Evolutionary conservation across 176 grass and related monocot genomes (phyloP).

Genomic region (Eragrostis curvula): DNA sequence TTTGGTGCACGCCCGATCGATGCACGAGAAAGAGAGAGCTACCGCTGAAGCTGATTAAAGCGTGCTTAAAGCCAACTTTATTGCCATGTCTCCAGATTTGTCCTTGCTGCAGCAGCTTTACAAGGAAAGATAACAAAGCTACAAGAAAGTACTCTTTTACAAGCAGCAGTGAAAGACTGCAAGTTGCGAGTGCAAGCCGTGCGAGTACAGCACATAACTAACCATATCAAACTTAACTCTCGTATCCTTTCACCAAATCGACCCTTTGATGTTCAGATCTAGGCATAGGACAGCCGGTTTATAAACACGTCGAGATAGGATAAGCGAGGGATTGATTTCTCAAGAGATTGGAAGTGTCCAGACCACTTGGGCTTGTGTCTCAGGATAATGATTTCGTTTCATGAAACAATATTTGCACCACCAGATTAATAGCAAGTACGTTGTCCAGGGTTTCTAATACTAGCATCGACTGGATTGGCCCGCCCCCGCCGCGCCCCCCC

Average conservation of each 20-base stretch:
- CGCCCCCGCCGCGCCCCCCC: too few species aligned
- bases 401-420: neutral
- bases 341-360: constrained; percentile 16
- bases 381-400: neutral
- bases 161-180: constrained; percentile 10
- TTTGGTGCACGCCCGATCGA: constrained; percentile 8
- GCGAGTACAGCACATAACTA: constrained; percentile 31
- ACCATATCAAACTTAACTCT: neutral
- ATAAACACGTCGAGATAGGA: neutral
- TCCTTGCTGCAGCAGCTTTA: constrained; percentile 27
- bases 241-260: constrained; percentile 25
- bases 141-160: neutral
- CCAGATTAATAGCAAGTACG: neutral
- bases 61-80: constrained; percentile 44
- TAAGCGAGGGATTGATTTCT: neutral
- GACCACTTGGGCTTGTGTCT: neutral
- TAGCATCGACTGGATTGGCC: neutral
- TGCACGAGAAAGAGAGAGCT: constrained; percentile 36
- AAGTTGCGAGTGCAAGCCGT: neutral
- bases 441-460: neutral
- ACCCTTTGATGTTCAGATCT: constrained; percentile 39
- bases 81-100: constrained; percentile 46
- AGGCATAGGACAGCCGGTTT: constrained; percentile 12
- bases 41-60: constrained; percentile 31
- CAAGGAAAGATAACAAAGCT: constrained; percentile 8